These are phyloP conservation scores for Fusarium anguioides DNA, from an alignment of 2,329 filamentous ascomycete species.

Conservation along the genomic window DNA sequence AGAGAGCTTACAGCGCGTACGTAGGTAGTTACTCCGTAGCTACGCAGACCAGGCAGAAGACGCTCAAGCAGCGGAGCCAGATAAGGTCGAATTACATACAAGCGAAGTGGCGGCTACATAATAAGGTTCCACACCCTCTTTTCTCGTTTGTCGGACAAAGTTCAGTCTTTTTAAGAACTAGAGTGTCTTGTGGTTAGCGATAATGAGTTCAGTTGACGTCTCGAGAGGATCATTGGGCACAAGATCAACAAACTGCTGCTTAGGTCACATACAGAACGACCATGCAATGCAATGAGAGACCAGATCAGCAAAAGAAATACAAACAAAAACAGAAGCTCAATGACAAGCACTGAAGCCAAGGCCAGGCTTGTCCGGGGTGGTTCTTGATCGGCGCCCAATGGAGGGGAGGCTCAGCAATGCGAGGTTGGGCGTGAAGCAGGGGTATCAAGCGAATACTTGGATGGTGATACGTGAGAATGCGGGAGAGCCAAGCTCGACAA, in stretches of 20 bases:
- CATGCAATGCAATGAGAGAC: not conserved
- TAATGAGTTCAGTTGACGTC: slow-evolving; percentile 6
- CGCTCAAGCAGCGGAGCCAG: slow-evolving; percentile 17
- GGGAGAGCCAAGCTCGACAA: slow-evolving; percentile 9
- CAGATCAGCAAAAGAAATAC: not conserved
- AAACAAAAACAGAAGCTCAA: slow-evolving; percentile 18
- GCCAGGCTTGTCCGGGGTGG: slow-evolving; percentile 27
- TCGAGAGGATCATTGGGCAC: slow-evolving; percentile 13
- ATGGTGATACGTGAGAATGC: slow-evolving; percentile 21
- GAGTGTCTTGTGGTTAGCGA: slow-evolving; percentile 10
- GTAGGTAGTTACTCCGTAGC: too few species aligned
- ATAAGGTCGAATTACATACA: slow-evolving; percentile 33
- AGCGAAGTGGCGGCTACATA: slow-evolving; percentile 38
- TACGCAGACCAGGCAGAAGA: slow-evolving; percentile 25
- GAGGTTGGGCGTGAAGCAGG: slow-evolving; percentile 38
- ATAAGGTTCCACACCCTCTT: slow-evolving; percentile 45
- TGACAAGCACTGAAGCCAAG: slow-evolving; percentile 31
- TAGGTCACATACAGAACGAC: slow-evolving; percentile 4
- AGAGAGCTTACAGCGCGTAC: slow-evolving; percentile 27
- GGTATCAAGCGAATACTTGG: slow-evolving; percentile 25
- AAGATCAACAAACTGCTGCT: not conserved
- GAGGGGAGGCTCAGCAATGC: slow-evolving; percentile 30
- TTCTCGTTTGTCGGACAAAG: slow-evolving; percentile 21
- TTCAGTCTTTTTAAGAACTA: slow-evolving; percentile 13
- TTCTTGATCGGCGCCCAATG: slow-evolving; percentile 39